These are phyloP conservation scores for Auricularia sp. DNA, from an alignment of 768 basidiomycete species.

Conservation along the genomic window DNA sequence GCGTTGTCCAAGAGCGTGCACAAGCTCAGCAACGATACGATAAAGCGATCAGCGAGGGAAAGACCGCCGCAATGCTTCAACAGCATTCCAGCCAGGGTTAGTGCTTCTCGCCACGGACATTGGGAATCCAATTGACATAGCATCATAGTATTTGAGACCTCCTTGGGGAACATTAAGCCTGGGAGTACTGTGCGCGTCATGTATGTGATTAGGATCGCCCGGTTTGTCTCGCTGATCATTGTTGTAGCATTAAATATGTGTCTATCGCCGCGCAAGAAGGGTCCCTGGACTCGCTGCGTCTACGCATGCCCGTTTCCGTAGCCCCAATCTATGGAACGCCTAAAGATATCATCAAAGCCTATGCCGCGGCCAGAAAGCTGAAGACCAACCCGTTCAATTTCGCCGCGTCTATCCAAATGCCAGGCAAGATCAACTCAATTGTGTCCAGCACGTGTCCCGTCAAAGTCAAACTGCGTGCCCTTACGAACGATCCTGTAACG, in stretches of 20 bases:
- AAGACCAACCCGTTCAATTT: constrained; percentile 6
- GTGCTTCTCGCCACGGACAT: not conserved
- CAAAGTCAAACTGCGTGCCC: constrained; percentile 31
- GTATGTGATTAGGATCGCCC: not conserved
- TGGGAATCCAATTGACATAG: not conserved
- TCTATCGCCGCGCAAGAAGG: constrained; percentile 12
- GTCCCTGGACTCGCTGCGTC: constrained; percentile 4
- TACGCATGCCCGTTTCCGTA: constrained; percentile 8
- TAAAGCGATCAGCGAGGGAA: constrained; percentile 31
- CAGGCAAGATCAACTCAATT: constrained; percentile 10
- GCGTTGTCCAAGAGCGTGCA: constrained; percentile 39
- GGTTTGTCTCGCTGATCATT: not conserved
- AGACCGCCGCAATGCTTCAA: constrained; percentile 33
- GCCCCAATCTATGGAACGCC: constrained; percentile 9
- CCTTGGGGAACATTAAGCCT: not conserved
- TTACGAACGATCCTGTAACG: constrained; percentile 16
- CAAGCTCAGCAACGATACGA: constrained; percentile 33
- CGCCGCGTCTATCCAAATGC: constrained; percentile 8
- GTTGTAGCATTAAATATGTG: constrained; percentile 11
- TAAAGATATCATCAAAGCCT: not conserved
- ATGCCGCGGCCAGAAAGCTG: too few relatives aligned
- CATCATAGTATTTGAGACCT: not conserved
- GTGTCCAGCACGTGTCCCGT: constrained; percentile 12
- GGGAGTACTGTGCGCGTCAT: not conserved
- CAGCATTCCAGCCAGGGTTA: constrained; percentile 11